Conservation (phyloP, 2,329 filamentous ascomycete species). For the Cryphonectria radicalis region DNA sequence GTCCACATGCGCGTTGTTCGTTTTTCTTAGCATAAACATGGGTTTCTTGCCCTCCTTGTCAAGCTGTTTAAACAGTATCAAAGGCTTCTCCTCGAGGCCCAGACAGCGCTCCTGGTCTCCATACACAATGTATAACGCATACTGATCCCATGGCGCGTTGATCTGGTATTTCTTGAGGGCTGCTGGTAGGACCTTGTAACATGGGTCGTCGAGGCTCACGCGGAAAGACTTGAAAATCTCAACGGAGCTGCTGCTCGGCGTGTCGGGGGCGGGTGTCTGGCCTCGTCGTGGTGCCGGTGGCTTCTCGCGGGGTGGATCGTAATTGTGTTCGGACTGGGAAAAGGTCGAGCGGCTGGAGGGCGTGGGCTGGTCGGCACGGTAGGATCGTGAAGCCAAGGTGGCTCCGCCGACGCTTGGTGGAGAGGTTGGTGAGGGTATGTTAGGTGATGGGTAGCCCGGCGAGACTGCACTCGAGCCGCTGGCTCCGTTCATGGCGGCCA, state of each 20-base stretch:
- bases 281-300: conserved; percentile 56
- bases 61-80: conserved; percentile 96
- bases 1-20: conserved; percentile 57
- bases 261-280: conserved; percentile 66
- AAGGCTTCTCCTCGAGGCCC: conserved; percentile 86
- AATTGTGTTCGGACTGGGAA: conserved; percentile 51
- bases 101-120: conserved; percentile 97
- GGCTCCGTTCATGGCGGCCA: conserved; percentile 71
- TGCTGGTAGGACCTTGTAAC: conserved; percentile 93
- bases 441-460: conserved; percentile 64
- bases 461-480: conserved; percentile 54
- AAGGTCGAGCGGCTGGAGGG: conserved; percentile 61
- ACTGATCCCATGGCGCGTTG: conserved; percentile 95
- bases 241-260: conserved; percentile 64
- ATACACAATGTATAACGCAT: conserved; percentile 97
- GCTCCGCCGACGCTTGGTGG: conserved; percentile 58
- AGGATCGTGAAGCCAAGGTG: conserved; percentile 64
- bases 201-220: conserved; percentile 97
- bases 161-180: conserved; percentile 98
- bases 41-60: conserved; percentile 97
- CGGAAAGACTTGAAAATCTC: conserved; percentile 99
- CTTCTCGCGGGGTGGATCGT: conserved; percentile 44
- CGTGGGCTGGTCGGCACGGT: conserved; percentile 60
- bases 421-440: conserved; percentile 71
- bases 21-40: conserved; percentile 95